These are phyloP conservation scores for Arxiozyma heterogenica DNA, from an alignment of 1,139 yeast species.

Conservation along the genomic window DNA sequence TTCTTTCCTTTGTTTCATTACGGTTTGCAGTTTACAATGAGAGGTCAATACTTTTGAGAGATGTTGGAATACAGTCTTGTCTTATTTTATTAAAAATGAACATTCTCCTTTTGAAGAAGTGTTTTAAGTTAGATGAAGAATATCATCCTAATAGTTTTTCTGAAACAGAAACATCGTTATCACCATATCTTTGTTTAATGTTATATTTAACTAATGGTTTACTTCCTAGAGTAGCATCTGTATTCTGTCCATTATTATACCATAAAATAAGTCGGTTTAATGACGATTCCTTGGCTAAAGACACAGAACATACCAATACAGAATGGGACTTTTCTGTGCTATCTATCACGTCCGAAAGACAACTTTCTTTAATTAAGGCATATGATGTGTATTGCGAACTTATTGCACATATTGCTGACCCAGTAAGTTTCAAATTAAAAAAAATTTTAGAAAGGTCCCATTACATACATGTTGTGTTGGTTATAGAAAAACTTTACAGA, in stretches of 20 bases:
- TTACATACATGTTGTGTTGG: constrained; percentile 8
- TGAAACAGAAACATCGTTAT: neutral
- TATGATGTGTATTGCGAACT: constrained; percentile 12
- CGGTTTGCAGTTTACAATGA: constrained; percentile 8
- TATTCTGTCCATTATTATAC: constrained; percentile 10
- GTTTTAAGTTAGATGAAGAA: constrained; percentile 6
- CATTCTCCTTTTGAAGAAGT: constrained; percentile 2
- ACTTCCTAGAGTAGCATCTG: constrained; percentile 4
- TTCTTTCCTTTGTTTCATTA: constrained; percentile 4
- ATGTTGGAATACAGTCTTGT: constrained; percentile 6
- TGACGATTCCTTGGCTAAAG: constrained; percentile 2
- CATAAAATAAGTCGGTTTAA: constrained; percentile 15
- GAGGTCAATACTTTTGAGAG: constrained; percentile 4
- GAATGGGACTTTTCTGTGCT: constrained; percentile 14
- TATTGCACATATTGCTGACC: constrained; percentile 10
- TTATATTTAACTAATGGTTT: neutral
- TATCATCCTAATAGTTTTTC: constrained; percentile 3
- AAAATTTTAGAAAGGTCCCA: constrained; percentile 10
- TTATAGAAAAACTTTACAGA: constrained; percentile 15
- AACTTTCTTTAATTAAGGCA: constrained; percentile 11
- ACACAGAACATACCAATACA: constrained; percentile 2
- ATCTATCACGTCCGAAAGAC: constrained; percentile 5
- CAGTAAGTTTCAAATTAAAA: constrained; percentile 7
- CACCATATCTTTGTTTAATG: constrained; percentile 8
- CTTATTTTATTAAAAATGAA: constrained; percentile 7